A percentile compares a stretch with the other conserved stretches of the same genome.
phyloP scores from a whole-genome alignment of 108 stramenopile species.

The Fragilariopsis cylindrus region DNA sequence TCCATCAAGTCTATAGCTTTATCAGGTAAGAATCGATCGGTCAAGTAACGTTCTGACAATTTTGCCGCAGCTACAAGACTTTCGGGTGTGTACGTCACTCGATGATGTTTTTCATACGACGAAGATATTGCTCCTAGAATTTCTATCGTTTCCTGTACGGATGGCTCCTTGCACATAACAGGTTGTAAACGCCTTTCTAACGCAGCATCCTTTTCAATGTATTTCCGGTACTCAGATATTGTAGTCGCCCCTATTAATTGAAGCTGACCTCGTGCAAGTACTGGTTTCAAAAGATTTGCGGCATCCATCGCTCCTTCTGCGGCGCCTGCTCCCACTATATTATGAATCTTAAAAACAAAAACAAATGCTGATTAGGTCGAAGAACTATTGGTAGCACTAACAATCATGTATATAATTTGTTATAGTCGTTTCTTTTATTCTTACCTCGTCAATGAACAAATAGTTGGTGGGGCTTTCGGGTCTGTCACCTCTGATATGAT shows the following conservation, averaged over 20 bases:
- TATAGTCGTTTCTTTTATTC: conserved; percentile 45
- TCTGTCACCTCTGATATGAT: conserved; percentile 81
- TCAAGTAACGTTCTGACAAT: conserved; percentile 75
- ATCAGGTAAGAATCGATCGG: conserved; percentile 85
- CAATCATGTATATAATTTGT: conserved; percentile 55
- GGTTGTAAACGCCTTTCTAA: conserved; percentile 90
- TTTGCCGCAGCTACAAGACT: conserved; percentile 68
- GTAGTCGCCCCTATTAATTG: conserved; percentile 93
- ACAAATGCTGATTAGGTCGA: conserved; percentile 49
- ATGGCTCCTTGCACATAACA: conserved; percentile 82
- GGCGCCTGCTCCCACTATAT: conserved; percentile 79
- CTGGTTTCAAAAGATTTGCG: conserved; percentile 91
- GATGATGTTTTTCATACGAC: conserved; percentile 75
- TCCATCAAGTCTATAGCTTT: conserved; percentile 94
- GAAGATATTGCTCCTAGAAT: conserved; percentile 76
- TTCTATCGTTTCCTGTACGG: conserved; percentile 65
- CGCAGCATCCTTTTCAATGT: conserved; percentile 93
- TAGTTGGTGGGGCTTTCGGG: conserved; percentile 76
- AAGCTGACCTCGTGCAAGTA: conserved; percentile 79
- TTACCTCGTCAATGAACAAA: conserved; percentile 82
- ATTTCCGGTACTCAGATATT: conserved; percentile 85
- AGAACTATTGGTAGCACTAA: conserved; percentile 42
- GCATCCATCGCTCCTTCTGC: conserved; percentile 92
- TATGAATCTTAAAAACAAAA: conserved; percentile 46
- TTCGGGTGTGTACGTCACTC: conserved; percentile 61